Base-by-base conservation (phyloP, 2,329 filamentous ascomycete species). In the Stagonosporopsis tanaceti region DNA sequence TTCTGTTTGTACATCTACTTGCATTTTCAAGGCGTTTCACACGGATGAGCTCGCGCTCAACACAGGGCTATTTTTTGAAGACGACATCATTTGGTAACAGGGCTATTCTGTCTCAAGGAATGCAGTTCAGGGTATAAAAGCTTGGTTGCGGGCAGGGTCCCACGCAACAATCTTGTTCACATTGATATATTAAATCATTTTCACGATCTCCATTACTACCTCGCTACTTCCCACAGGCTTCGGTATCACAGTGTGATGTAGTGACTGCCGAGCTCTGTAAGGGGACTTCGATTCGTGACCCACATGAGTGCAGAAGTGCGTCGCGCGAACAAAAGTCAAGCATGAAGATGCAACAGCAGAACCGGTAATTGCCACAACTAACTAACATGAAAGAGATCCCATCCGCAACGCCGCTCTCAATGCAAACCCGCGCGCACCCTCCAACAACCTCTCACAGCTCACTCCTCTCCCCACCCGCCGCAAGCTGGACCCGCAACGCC, bases 401-500 rank as follows among this genome's bases (percentile, higher is more conserved):
- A 11, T 12, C 17, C 37, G 12, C 2, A 39, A 39, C 37, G 20
- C 37, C 37, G 37, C 8, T 12, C 2, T 4, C 1, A 20, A 39
- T 39, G 37, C 37, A 39, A 39, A 12, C 12, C 20, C 20, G n/a
- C 8, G 17, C 17, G 6, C 37, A 22, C 17, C 8, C 17, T 39
- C 20, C 3, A 4, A 12, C n/a, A 11, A 11, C 17, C 37, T 3
- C 5, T 47, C 57, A 74, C 57, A 75, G 52, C 63, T 76, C 70
- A 38, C 72, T 70, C 9, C 60, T 56, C 44, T 47, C 54, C 0
- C 42, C 54, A 35, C 52, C 57, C 12, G 54, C 60, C 27, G 57
- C 62, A 20, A 61, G 50, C 54, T 54, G 60, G 0, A 75, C 62
- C 53, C 65, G 57, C 62, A 73, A 47, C 32, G 70, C 73, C 54